A percentile compares a stretch with the other conserved stretches of the same genome.
Conservation (phyloP, 352 stramenopile genomes). For the Globisporangium nunn region DNA sequence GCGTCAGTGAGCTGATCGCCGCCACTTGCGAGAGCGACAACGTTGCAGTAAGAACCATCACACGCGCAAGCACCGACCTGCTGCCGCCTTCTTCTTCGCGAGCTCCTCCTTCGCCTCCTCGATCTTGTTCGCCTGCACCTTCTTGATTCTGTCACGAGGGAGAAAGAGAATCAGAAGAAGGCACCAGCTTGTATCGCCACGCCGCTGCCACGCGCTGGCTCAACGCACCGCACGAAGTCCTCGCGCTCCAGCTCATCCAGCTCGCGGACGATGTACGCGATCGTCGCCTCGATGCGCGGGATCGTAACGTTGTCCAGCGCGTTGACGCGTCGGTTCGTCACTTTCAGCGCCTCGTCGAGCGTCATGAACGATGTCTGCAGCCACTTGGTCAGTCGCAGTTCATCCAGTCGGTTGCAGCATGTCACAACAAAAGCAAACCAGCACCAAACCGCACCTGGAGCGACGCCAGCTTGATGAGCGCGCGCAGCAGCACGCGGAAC, state of each 20-base stretch:
- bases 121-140: constrained; percentile 97
- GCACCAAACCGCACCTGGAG: constrained; percentile 38
- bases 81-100: constrained; percentile 43
- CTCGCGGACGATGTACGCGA: constrained; percentile 97
- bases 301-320: constrained; percentile 99
- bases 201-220: no score
- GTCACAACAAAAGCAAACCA: background rate
- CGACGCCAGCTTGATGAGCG: constrained; percentile 85
- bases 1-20: background rate
- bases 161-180: background rate
- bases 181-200: background rate
- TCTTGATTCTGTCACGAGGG: constrained; percentile 88
- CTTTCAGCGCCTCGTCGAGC: constrained; percentile 96
- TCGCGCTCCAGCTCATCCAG: constrained; percentile 99
- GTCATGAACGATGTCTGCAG: constrained; percentile 98
- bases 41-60: background rate
- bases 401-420: no score
- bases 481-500: constrained; percentile 75
- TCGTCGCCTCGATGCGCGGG: constrained; percentile 94
- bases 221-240: constrained; percentile 81
- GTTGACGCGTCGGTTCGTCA: constrained; percentile 99
- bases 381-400: constrained; percentile 26
- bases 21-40: background rate
- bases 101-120: constrained; percentile 69
- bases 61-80: constrained; percentile 17